Evolutionary conservation across 805 yeast species (phyloP).

Genomic region (Cyberlindnera xylosilytica): DNA sequence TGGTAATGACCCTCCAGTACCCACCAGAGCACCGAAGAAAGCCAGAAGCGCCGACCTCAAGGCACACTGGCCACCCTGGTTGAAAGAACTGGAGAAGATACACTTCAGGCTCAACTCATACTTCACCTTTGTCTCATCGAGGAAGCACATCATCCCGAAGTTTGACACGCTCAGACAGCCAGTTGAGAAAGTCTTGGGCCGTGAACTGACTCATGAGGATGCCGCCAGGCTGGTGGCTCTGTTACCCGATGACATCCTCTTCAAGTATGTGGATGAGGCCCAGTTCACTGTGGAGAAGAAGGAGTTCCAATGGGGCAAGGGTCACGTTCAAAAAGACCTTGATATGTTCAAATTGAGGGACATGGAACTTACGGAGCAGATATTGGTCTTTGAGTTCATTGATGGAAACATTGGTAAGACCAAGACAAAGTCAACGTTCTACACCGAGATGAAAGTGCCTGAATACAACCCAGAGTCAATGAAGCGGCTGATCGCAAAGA

Average conservation of each 20-base stretch:
- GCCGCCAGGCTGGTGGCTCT: constrained; percentile 60
- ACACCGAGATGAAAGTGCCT: constrained; percentile 46
- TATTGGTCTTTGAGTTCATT: constrained; percentile 71
- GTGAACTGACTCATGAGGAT: constrained; percentile 47
- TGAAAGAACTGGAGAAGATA: constrained; percentile 42
- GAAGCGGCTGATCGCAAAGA: constrained; percentile 53
- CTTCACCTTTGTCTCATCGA: constrained; percentile 57
- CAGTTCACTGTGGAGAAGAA: constrained; percentile 44
- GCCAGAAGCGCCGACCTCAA: constrained; percentile 3
- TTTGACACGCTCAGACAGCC: constrained; percentile 51
- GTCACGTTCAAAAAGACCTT: constrained; percentile 53
- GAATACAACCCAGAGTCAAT: constrained; percentile 54
- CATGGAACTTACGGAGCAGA: constrained; percentile 40
- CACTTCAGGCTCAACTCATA: constrained; percentile 56
- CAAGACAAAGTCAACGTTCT: constrained; percentile 42
- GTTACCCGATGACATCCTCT: constrained; percentile 65
- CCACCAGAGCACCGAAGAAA: constrained; percentile 2
- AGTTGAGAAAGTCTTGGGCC: constrained; percentile 45
- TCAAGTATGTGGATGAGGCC: constrained; percentile 77
- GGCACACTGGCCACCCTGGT: constrained; percentile 27
- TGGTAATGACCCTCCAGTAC: neutral
- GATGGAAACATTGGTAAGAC: constrained; percentile 58
- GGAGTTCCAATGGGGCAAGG: constrained; percentile 37
- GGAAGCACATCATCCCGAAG: constrained; percentile 59
- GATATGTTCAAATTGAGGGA: constrained; percentile 50